phyloP scores from a whole-genome alignment of 2,329 filamentous ascomycete genomes.

The Cercospora nicotianae region DNA sequence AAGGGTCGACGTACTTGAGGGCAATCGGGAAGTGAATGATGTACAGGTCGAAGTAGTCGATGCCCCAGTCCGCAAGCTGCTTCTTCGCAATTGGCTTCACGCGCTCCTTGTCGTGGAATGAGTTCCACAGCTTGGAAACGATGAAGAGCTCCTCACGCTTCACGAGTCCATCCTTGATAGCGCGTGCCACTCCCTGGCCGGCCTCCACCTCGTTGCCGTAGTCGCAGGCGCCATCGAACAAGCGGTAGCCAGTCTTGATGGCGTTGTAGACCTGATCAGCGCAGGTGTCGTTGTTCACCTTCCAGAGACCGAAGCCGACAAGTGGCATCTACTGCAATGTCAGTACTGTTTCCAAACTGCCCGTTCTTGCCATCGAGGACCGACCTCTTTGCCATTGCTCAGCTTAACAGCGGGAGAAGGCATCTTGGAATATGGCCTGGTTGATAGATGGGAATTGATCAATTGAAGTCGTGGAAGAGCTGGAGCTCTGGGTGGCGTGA shows the following conservation, averaged over 20 bases:
- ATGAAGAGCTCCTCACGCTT: slow-evolving; percentile 88
- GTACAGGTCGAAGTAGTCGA: slow-evolving; percentile 90
- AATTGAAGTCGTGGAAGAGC: slow-evolving; percentile 11
- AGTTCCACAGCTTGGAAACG: slow-evolving; percentile 82
- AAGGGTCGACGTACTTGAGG: slow-evolving; percentile 80
- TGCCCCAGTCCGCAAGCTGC: slow-evolving; percentile 77
- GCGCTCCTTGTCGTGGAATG: slow-evolving; percentile 77
- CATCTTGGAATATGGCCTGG: slow-evolving; percentile 34
- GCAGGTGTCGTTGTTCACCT: slow-evolving; percentile 71
- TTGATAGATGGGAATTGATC: slow-evolving; percentile 10
- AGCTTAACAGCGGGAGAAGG: slow-evolving; percentile 38
- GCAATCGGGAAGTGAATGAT: slow-evolving; percentile 78
- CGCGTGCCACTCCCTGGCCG: slow-evolving; percentile 73
- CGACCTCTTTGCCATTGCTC: slow-evolving; percentile 41
- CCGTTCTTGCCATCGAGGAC: slow-evolving; percentile 5
- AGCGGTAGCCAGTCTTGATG: slow-evolving; percentile 61
- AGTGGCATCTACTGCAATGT: slow-evolving; percentile 62
- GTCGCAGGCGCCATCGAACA: slow-evolving; percentile 66
- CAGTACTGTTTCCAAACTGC: not conserved
- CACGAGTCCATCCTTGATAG: slow-evolving; percentile 77
- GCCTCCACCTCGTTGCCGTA: slow-evolving; percentile 81
- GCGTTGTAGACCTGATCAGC: slow-evolving; percentile 76
- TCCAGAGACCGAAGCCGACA: slow-evolving; percentile 80
- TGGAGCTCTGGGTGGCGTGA: not conserved
- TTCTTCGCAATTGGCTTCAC: slow-evolving; percentile 74